phyloP scores from a whole-genome alignment of 2,329 filamentous ascomycete species.

The Plenodomus lindquistii region DNA sequence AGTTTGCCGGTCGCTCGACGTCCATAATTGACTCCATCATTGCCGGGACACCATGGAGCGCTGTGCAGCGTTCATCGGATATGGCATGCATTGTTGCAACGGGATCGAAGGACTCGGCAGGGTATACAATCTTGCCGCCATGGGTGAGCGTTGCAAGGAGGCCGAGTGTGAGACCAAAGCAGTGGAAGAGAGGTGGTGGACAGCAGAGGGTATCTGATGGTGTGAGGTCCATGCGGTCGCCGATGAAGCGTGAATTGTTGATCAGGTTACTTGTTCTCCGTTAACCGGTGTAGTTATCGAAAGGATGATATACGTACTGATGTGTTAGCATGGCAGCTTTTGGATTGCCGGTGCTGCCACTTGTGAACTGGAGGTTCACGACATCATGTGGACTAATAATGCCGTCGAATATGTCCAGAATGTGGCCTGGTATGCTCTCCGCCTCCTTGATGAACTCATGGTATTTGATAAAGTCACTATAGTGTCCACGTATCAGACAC shows the following conservation, averaged over 20 bases:
- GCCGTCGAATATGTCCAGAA: conserved; percentile 41
- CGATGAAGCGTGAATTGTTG: conserved; percentile 52
- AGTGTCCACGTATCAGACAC: conserved; percentile 36
- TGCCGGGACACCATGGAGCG: conserved; percentile 78
- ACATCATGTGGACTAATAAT: conserved; percentile 42
- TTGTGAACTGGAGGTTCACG: conserved; percentile 45
- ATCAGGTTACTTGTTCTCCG: conserved; percentile 36
- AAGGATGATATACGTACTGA: conserved; percentile 27
- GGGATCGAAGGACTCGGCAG: conserved; percentile 71
- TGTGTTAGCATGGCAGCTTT: conserved; percentile 47
- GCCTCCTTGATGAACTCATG: conserved; percentile 55
- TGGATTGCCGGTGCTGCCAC: conserved; percentile 44
- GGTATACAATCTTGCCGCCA: conserved; percentile 76
- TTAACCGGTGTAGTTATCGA: background rate
- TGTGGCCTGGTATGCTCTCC: conserved; percentile 34
- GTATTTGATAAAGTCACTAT: conserved; percentile 62
- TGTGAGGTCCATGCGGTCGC: conserved; percentile 73
- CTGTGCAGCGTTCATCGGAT: conserved; percentile 59
- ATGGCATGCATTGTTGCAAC: conserved; percentile 68
- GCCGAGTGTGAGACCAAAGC: conserved; percentile 79
- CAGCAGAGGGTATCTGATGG: conserved; percentile 72
- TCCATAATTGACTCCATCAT: conserved; percentile 74
- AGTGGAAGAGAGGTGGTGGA: conserved; percentile 83
- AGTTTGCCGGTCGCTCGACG: conserved; percentile 52
- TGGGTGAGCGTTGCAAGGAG: conserved; percentile 74